Percentiles rank a stretch among this genome's conserved stretches.
phyloP scores from a whole-genome alignment of 2,329 filamentous ascomycete genomes.

The Botrytis pseudocinerea region DNA sequence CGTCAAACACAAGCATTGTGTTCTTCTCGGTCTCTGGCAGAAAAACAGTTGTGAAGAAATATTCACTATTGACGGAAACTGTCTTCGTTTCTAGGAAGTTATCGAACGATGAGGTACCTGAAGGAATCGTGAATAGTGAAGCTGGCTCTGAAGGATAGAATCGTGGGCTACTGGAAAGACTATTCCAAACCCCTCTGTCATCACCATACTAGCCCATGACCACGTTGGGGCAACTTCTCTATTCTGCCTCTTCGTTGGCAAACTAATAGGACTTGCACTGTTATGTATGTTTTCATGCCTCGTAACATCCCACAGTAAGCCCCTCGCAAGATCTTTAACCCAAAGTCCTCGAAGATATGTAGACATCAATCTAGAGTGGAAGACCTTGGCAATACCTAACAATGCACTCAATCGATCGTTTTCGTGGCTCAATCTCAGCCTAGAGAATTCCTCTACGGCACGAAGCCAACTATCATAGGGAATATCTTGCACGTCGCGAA shows the following conservation, averaged over 20 bases:
- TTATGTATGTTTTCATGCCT: not conserved
- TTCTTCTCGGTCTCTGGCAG: not conserved
- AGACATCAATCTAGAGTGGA: not conserved
- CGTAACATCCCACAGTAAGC: not conserved
- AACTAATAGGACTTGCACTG: not conserved
- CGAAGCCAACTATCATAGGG: not conserved
- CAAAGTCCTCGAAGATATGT: not conserved
- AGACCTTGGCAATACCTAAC: not conserved
- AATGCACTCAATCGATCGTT: not conserved
- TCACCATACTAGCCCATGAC: constrained; percentile 11
- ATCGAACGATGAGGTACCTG: not conserved
- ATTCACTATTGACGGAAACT: not conserved
- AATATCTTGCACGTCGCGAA: not conserved
- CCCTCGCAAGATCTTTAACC: not conserved
- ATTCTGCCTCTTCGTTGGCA: not conserved
- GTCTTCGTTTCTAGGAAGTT: not conserved
- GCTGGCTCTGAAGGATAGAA: not conserved
- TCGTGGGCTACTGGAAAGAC: not conserved
- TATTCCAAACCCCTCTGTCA: not conserved
- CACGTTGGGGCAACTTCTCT: not conserved
- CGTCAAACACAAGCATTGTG: not conserved
- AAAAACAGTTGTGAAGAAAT: not conserved
- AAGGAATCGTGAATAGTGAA: not conserved
- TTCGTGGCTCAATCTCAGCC: not conserved
- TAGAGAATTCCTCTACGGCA: not conserved